Base-by-base conservation (phyloP, 2,329 filamentous ascomycete species). In the Aspergillus awamori region DNA sequence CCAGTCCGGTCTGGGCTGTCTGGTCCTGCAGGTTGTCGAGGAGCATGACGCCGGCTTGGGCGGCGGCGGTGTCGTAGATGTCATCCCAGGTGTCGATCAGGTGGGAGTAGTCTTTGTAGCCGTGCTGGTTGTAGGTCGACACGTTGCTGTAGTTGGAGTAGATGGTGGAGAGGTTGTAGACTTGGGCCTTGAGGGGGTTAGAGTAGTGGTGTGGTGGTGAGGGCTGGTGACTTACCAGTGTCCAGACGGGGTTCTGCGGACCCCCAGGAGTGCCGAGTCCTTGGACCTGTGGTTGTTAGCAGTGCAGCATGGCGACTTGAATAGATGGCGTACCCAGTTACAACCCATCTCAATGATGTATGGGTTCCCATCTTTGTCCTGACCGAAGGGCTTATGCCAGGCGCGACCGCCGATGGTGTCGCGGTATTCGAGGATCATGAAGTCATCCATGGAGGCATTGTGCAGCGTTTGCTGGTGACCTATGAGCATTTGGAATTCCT, bases 391-490 rank as follows among this genome's bases (percentile, higher is more conserved):
- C 0, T 81, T 81, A 62, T 89, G 82, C 10, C 75, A 75, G 33
- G 87, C 81, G 5, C 88, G 83, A 1, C 88, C 88, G 2, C 88
- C 88, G 60, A 90, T 83, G 11, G 83, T 80, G 61, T 83, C 78
- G 11, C 87, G 86, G 62, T 86, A 85, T 62, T 90, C 88, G 2
- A 90, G 72, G 51, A 90, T 86, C 7, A 90, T 57, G 61, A 90
- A 90, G 61, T 90, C 87, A 0, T 80, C 75, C 10, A 90, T 76
- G 0, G 85, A 87, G 3, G 82, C 80, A 57, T 89, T 87, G 4
- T 80, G 75, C 5, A 90, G 72, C 2, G 86, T 81, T 79, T 89
- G 85, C 79, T 30, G 28, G 8, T 30, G 3, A 30, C 28, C 1
- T 30, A 4, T 30, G 28, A 30, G 28, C 28, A 11, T 11, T 4